Evolutionary conservation across 23 red algal species (phyloP).

Genomic region (Gracilaria gracilis): DNA sequence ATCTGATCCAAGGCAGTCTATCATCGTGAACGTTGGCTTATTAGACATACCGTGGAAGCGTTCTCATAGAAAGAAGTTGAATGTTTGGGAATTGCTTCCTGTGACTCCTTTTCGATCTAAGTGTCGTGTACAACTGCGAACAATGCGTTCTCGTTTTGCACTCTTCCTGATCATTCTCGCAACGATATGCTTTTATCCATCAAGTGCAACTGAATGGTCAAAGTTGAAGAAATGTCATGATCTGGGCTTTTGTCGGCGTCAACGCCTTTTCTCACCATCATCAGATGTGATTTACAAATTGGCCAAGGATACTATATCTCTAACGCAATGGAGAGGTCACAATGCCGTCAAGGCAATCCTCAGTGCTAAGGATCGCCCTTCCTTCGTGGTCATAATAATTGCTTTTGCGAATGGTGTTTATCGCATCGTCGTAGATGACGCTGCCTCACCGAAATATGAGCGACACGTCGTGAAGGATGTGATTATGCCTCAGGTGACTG

Average conservation of each 20-base stretch:
- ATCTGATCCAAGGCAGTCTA: neutral
- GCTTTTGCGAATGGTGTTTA: conserved; percentile 48
- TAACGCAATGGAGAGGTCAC: conserved; percentile 47
- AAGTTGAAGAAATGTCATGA: conserved; percentile 70
- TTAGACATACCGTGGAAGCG: neutral
- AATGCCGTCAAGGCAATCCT: conserved; percentile 36
- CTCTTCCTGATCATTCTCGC: neutral
- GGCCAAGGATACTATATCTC: neutral
- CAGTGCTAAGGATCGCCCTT: conserved; percentile 41
- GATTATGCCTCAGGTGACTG: conserved; percentile 32
- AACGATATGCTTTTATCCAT: neutral
- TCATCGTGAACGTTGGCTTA: neutral
- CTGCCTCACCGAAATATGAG: neutral
- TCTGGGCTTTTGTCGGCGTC: conserved; percentile 72
- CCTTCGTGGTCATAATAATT: conserved; percentile 22
- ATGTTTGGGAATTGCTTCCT: neutral
- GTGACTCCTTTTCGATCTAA: neutral
- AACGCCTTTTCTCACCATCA: conserved; percentile 26
- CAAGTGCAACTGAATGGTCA: conserved; percentile 59
- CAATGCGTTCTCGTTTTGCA: neutral
- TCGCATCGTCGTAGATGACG: conserved; percentile 53
- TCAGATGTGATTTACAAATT: conserved; percentile 29
- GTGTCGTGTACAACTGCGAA: neutral
- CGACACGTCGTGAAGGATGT: conserved; percentile 47
- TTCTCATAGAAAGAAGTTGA: neutral